Base-by-base conservation (phyloP, 305 asterid species). In the Salvia sclarea region DNA sequence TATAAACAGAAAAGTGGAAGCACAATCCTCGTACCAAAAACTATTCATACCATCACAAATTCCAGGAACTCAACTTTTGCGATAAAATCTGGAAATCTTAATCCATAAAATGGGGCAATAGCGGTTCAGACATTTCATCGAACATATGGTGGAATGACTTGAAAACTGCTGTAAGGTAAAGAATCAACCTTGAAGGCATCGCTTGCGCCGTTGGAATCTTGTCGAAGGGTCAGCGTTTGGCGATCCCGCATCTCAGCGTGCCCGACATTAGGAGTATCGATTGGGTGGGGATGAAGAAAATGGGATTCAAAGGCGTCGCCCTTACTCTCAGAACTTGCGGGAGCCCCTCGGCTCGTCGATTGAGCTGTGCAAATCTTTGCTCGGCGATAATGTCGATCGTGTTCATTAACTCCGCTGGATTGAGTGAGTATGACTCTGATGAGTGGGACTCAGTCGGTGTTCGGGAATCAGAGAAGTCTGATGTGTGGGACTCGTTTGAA, bases 291-390 rank as follows among this genome's bases (percentile, higher is more conserved):
- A 72, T 92, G 79, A 92, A 88, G 80, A 84, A 70, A 8, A 81
- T 83, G 54, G 97, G 98, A n/a, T 92, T 92, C 74, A 69, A 84
- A 84, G 97, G 95, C 52, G 97, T 92, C 4, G 91, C 90, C 97
- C 96, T 78, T 92, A 90, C 69, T 88, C 95, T 68, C 72, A 90
- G 83, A 80, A 82, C 72, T 80, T 90, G 88, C 88, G 97, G 98
- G 71, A 75, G 9, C 95, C 96, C 56, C 88, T 92, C 52, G 80
- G 58, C 60, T 73, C 90, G n/a, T 86, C 97, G 0, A 22, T 92
- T 3, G 80, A 80, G 33, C 86, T 74, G 48, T 92, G 97, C 67
- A 90, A 84, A 85, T 71, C 82, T 8, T 67, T 82, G 21, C 86
- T 90, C 64, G 96, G 96, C 24, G 76, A 79, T 64, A 82, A 88